Conservation (phyloP, 192 early-diverging fungal genomes). For the Backusella parvicylindrica region DNA sequence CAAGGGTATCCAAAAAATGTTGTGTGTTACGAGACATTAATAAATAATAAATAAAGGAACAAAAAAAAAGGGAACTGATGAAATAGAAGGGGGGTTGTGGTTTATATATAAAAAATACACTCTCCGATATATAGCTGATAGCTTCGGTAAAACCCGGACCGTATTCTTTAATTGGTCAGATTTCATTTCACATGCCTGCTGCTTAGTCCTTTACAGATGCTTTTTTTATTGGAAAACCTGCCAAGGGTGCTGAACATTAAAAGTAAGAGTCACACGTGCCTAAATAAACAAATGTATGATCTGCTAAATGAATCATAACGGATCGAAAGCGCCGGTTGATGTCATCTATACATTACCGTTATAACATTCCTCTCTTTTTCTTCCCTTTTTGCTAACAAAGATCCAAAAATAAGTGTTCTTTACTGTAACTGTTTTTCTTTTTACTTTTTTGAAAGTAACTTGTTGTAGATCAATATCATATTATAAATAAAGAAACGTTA, state of each 20-base stretch:
- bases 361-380: too few relatives aligned
- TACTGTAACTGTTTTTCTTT: too few relatives aligned
- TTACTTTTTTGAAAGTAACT: too few relatives aligned
- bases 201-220: neutral
- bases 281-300: neutral
- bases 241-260: neutral
- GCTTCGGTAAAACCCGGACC: neutral
- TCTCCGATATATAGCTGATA: neutral
- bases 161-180: neutral
- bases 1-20: conserved; percentile 42
- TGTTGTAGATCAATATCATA: neutral
- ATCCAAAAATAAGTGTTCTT: too few relatives aligned
- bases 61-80: neutral
- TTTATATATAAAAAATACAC: neutral
- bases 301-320: neutral
- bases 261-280: neutral
- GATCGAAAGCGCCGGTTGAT: neutral
- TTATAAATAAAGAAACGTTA: neutral
- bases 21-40: conserved; percentile 25
- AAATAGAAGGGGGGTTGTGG: neutral
- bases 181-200: neutral
- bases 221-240: neutral
- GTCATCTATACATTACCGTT: too few relatives aligned
- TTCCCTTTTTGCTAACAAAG: too few relatives aligned
- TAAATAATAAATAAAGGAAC: conserved; percentile 3